phyloP scores from a whole-genome alignment of 805 yeast genomes.

The Yamadazyma paraphyllophila region DNA sequence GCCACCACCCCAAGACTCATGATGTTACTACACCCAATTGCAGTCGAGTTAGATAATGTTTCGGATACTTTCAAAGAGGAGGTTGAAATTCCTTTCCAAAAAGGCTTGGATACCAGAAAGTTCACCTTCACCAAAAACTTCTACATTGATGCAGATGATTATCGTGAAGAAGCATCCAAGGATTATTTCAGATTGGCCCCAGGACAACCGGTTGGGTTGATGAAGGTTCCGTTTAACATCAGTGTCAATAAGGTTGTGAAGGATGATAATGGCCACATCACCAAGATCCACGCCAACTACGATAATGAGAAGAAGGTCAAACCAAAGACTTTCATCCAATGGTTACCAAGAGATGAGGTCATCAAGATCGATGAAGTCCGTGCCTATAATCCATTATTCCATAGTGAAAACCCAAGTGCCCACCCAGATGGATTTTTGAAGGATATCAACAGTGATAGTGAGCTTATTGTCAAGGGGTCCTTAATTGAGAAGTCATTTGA shows the following conservation, averaged over 20 bases:
- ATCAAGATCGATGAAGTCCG: slow-evolving; percentile 71
- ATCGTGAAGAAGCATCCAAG: slow-evolving; percentile 56
- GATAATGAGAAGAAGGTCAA: slow-evolving; percentile 66
- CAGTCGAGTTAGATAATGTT: slow-evolving; percentile 77
- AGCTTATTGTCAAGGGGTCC: slow-evolving; percentile 61
- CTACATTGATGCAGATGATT: slow-evolving; percentile 87
- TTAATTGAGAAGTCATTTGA: slow-evolving; percentile 73
- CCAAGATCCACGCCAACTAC: slow-evolving; percentile 74
- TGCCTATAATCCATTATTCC: slow-evolving; percentile 82
- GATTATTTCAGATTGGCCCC: slow-evolving; percentile 95
- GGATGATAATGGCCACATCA: slow-evolving; percentile 61
- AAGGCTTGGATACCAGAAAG: slow-evolving; percentile 68
- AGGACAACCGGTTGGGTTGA: slow-evolving; percentile 89
- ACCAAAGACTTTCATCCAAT: slow-evolving; percentile 96
- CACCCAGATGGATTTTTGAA: slow-evolving; percentile 85
- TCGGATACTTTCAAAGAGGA: slow-evolving; percentile 65
- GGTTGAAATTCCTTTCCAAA: slow-evolving; percentile 83
- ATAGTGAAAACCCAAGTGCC: slow-evolving; percentile 85
- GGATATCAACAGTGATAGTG: slow-evolving; percentile 80
- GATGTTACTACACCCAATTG: slow-evolving; percentile 87
- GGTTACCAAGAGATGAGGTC: slow-evolving; percentile 77
- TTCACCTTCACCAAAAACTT: slow-evolving; percentile 75
- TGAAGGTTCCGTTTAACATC: slow-evolving; percentile 85
- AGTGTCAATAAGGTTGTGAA: slow-evolving; percentile 49
- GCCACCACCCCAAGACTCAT: slow-evolving; percentile 90